Evolutionary conservation across 495 filamentous ascomycete species (phyloP), one percentile per base, ranked within the genome.

Genomic region (Xylaria telfairii): DNA sequence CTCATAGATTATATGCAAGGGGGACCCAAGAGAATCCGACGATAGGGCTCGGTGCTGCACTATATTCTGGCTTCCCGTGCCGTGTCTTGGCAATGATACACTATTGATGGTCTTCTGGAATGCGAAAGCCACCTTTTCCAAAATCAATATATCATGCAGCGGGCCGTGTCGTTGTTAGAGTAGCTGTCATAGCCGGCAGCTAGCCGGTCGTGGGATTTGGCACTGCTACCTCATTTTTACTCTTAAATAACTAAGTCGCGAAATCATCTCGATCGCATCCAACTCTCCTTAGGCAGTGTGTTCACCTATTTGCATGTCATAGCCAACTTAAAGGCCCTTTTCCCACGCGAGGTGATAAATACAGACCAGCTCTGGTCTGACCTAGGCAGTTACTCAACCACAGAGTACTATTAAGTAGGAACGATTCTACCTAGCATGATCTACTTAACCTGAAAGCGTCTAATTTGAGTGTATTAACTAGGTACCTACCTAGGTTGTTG

Each of bases 1-100:
- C 12, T 42, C 7, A 13, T 44, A 41, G n/a, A 4, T 32, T 32
- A n/a, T 37, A 62, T 49, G 63, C 46, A 66, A 51, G 44, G 65
- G 46, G 19, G 34, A 30, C 21, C 24, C 34, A 39, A 21, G n/a
- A 17, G 12, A 28, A 68, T 68, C 51, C 66, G 53, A 60, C 28
- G 42, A 61, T 60, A 37, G 42, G 56, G 56, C 56, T 69, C 13
- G 37, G 8, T 24, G 39, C 30, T 46, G 54, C 54, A 21, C 24
- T 26, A 59, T 46, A 41, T 49, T 44, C 17, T 60, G 24, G 56
- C 67, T 69, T 69, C 56, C 67, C 56, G 53, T 68, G 51, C 67
- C 67, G 67, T 69, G 67, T 69, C 67, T 69, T 51, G 67, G 67
- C 54, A 51, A 69, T 62, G 54, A 21, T 12, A 60, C 67, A 53